Conservation (phyloP, 768 basidiomycete genomes). For the Postia placenta region DNA sequence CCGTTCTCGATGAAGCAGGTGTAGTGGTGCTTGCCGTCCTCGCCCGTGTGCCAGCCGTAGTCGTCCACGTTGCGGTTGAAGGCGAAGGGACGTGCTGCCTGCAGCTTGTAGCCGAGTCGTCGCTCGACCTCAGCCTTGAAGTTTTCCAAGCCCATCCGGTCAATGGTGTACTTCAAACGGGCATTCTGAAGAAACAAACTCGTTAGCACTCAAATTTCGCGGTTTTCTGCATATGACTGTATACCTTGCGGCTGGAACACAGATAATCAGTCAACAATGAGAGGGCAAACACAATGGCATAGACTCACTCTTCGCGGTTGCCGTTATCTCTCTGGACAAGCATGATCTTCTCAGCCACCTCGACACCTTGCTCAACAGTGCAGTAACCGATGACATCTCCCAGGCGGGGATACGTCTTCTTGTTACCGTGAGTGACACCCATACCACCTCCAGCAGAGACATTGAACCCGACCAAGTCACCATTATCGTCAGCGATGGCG, state of each 20-base stretch:
- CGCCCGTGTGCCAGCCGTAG: slow-evolving; percentile 87
- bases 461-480: slow-evolving; percentile 87
- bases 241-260: slow-evolving; percentile 30
- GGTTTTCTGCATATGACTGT: not conserved
- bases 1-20: slow-evolving; percentile 97
- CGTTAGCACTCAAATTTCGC: slow-evolving; percentile 13
- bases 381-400: slow-evolving; percentile 92
- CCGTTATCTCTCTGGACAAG: slow-evolving; percentile 92
- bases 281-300: slow-evolving; percentile 24
- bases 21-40: slow-evolving; percentile 87
- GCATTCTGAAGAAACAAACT: slow-evolving; percentile 48
- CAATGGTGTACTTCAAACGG: slow-evolving; percentile 94
- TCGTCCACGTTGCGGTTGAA: slow-evolving; percentile 92
- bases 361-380: slow-evolving; percentile 75
- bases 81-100: slow-evolving; percentile 65
- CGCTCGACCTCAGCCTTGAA: slow-evolving; percentile 92
- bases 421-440: slow-evolving; percentile 99
- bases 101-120: slow-evolving; percentile 73
- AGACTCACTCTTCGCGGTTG: slow-evolving; percentile 94
- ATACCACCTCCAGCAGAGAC: slow-evolving; percentile 94
- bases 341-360: slow-evolving; percentile 91
- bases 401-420: slow-evolving; percentile 94
- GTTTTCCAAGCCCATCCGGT: slow-evolving; percentile 83
- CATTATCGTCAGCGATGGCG: slow-evolving; percentile 74
- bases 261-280: slow-evolving; percentile 3